Evolutionary conservation across 1,139 yeast species (phyloP).

Genomic region (Suhomyces atakaporum): DNA sequence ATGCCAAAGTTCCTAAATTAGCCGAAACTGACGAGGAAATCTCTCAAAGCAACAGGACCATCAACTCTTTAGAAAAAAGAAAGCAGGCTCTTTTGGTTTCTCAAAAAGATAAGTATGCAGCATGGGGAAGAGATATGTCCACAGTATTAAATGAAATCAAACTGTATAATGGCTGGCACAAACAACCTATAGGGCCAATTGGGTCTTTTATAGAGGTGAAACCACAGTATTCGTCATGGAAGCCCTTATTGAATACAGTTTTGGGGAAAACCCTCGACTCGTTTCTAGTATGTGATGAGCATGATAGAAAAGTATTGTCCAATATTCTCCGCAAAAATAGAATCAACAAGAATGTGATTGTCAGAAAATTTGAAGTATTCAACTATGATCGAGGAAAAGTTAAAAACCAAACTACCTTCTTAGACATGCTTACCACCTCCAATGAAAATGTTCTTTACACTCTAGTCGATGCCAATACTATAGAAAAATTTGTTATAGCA

Average conservation of each 20-base stretch:
- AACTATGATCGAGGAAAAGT: slow-evolving; percentile 43
- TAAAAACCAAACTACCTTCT: slow-evolving; percentile 44
- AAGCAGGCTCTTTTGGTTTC: slow-evolving; percentile 19
- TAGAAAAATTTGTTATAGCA: slow-evolving; percentile 62
- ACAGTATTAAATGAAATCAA: slow-evolving; percentile 45
- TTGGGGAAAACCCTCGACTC: slow-evolving; percentile 53
- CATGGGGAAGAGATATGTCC: slow-evolving; percentile 52
- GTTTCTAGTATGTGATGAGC: slow-evolving; percentile 65
- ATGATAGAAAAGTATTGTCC: slow-evolving; percentile 57
- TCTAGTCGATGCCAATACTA: slow-evolving; percentile 62
- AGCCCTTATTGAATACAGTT: slow-evolving; percentile 57
- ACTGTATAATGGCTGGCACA: slow-evolving; percentile 38
- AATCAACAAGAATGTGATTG: slow-evolving; percentile 43
- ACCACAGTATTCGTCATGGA: slow-evolving; percentile 58
- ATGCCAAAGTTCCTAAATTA: slow-evolving; percentile 8
- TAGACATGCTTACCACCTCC: slow-evolving; percentile 60
- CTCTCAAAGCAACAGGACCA: slow-evolving; percentile 6
- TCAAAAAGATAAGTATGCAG: slow-evolving; percentile 34
- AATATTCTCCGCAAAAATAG: slow-evolving; percentile 38
- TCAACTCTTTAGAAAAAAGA: slow-evolving; percentile 7
- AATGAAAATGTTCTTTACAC: slow-evolving; percentile 58
- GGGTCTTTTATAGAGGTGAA: slow-evolving; percentile 66
- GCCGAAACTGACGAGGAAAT: slow-evolving; percentile 10
- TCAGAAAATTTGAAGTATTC: slow-evolving; percentile 59
- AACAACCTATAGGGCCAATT: slow-evolving; percentile 79